Conservation (phyloP, 2,329 filamentous ascomycete genomes). For the Trichoderma endophyticum region DNA sequence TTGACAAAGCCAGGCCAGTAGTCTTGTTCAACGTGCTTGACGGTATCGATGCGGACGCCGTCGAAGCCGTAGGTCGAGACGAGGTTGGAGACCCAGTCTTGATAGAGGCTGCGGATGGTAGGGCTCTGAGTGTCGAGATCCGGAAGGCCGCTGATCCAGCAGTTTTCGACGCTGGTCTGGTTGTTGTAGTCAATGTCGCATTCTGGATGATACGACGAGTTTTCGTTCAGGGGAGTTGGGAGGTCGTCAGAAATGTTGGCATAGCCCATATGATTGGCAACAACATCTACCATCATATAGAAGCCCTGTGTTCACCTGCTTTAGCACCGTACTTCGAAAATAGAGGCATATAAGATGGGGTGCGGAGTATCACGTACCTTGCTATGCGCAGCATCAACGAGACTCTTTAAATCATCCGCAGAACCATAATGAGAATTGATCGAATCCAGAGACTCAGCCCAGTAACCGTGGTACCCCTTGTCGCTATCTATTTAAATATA, state of each 20-base stretch:
- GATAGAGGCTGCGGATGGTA: constrained; percentile 48
- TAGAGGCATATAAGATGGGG: neutral
- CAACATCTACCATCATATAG: constrained; percentile 61
- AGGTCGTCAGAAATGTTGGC: constrained; percentile 46
- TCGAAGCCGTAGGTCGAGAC: constrained; percentile 61
- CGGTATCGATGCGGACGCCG: constrained; percentile 59
- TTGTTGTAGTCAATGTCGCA: constrained; percentile 57
- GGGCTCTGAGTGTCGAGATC: constrained; percentile 57
- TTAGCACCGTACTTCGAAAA: neutral
- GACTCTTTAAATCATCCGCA: constrained; percentile 53
- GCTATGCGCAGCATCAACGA: constrained; percentile 54
- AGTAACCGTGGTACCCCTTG: constrained; percentile 55
- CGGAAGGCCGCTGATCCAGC: constrained; percentile 57
- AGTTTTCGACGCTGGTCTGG: constrained; percentile 46
- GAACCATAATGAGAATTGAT: constrained; percentile 60
- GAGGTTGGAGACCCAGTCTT: constrained; percentile 57
- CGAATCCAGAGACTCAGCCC: constrained; percentile 34
- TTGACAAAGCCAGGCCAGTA: constrained; percentile 56
- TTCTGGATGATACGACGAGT: constrained; percentile 58
- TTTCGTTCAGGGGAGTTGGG: constrained; percentile 47
- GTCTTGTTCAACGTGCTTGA: constrained; percentile 57
- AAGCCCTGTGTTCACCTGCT: constrained; percentile 27
- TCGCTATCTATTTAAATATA: constrained; percentile 30
- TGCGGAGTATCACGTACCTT: constrained; percentile 42
- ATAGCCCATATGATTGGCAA: constrained; percentile 57